These are phyloP conservation scores for Phaeotremella fagi DNA, from an alignment of 768 basidiomycete species.

Conservation along the genomic window DNA sequence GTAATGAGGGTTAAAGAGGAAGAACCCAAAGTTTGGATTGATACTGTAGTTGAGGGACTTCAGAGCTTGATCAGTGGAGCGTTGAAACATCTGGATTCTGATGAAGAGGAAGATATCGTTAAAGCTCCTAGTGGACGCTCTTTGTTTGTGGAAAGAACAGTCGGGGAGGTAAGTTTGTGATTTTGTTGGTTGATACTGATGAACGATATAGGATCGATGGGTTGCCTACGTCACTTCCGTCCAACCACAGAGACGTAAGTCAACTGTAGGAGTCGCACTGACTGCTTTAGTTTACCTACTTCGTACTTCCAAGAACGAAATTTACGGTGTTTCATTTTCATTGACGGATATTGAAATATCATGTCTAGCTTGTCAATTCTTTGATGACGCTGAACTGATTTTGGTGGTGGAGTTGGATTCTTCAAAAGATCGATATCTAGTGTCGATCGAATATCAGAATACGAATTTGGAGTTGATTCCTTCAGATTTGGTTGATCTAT, in stretches of 20 bases:
- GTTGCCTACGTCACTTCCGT: not conserved
- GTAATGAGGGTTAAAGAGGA: slow-evolving; percentile 8
- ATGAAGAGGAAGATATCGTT: not conserved
- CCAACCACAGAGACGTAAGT: not conserved
- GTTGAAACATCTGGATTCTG: not conserved
- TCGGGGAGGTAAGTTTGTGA: not conserved
- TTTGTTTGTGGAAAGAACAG: not conserved
- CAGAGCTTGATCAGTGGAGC: slow-evolving; percentile 10
- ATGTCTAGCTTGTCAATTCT: slow-evolving; percentile 27
- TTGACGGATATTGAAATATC: not conserved
- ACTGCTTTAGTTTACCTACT: not conserved
- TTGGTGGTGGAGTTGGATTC: slow-evolving; percentile 17
- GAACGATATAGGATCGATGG: not conserved
- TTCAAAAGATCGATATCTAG: slow-evolving; percentile 15
- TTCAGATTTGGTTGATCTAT: too few relatives aligned
- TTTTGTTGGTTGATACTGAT: not conserved
- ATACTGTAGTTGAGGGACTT: slow-evolving; percentile 12
- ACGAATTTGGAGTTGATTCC: too few relatives aligned
- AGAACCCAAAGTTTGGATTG: slow-evolving; percentile 32
- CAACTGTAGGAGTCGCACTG: not conserved
- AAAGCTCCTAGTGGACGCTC: not conserved
- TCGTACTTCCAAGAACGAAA: not conserved
- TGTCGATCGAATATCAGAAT: slow-evolving; percentile 11
- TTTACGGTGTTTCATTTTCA: not conserved
- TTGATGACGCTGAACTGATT: slow-evolving; percentile 30